These are phyloP conservation scores for Zymoseptoria passerinii DNA, from an alignment of 2,329 filamentous ascomycete genomes.

Conservation along the genomic window DNA sequence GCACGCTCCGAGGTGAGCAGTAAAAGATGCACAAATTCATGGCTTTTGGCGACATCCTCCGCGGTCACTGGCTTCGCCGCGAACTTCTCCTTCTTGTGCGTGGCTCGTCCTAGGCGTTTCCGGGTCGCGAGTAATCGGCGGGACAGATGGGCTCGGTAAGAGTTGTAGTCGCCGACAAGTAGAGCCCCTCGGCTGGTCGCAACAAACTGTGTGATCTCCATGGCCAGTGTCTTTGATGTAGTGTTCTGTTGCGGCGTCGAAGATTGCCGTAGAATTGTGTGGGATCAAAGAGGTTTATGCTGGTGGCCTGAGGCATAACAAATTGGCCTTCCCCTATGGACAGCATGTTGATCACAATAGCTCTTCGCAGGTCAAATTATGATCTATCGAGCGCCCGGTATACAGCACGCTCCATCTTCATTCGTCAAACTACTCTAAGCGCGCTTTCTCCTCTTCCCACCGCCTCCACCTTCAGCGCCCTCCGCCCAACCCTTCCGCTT, in stretches of 20 bases:
- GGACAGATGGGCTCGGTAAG: conserved; percentile 71
- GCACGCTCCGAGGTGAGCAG: conserved; percentile 82
- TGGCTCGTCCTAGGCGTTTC: conserved; percentile 76
- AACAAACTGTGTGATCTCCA: conserved; percentile 87
- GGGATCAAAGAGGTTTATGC: too few relatives aligned
- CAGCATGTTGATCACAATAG: too few relatives aligned
- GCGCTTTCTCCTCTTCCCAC: conserved; percentile 25
- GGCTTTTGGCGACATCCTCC: conserved; percentile 64
- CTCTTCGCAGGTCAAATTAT: too few relatives aligned
- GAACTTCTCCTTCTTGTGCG: conserved; percentile 81
- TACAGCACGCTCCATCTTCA: too few relatives aligned
- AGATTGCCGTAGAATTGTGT: background rate
- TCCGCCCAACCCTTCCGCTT: conserved; percentile 55
- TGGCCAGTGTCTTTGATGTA: conserved; percentile 31
- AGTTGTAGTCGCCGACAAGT: conserved; percentile 78
- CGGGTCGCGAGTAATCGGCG: conserved; percentile 75
- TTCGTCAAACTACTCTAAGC: conserved; percentile 2
- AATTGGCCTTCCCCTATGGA: too few relatives aligned
- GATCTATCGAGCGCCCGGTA: too few relatives aligned
- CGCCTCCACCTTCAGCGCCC: conserved; percentile 40
- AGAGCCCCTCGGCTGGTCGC: conserved; percentile 74
- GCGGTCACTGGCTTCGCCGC: conserved; percentile 63
- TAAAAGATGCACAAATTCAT: conserved; percentile 72
- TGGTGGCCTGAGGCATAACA: too few relatives aligned
- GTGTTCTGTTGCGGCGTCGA: background rate